These are phyloP conservation scores for Skeletonema menzelii DNA, from an alignment of 108 stramenopile species.

Conservation along the genomic window DNA sequence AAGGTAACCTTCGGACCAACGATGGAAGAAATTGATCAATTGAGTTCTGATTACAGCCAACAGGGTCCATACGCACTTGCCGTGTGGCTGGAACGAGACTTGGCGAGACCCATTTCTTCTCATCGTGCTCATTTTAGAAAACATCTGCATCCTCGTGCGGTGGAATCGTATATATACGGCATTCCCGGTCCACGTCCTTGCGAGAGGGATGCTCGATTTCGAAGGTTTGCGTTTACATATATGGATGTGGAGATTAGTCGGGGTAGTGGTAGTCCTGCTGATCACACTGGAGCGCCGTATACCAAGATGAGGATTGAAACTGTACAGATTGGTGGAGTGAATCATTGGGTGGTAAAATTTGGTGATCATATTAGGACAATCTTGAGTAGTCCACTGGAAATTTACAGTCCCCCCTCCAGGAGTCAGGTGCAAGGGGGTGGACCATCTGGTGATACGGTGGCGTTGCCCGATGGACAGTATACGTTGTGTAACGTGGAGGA, in stretches of 20 bases:
- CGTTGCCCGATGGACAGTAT: slow-evolving; percentile 17
- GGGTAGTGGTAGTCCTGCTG: not conserved
- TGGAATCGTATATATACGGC: slow-evolving; percentile 29
- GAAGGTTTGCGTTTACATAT: slow-evolving; percentile 38
- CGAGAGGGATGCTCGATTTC: slow-evolving; percentile 22
- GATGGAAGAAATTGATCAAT: not conserved
- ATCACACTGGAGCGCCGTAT: slow-evolving; percentile 12
- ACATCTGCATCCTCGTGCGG: slow-evolving; percentile 21
- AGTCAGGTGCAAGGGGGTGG: not conserved
- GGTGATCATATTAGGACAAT: slow-evolving; percentile 33
- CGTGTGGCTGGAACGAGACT: slow-evolving; percentile 21
- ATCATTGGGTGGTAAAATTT: slow-evolving; percentile 29
- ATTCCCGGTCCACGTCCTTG: slow-evolving; percentile 34
- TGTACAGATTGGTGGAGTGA: slow-evolving; percentile 1
- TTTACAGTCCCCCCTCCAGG: too few species aligned
- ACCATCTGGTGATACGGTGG: not conserved
- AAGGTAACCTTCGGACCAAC: not conserved
- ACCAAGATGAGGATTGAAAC: slow-evolving; percentile 20
- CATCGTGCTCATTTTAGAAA: slow-evolving; percentile 45
- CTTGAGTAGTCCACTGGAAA: slow-evolving; percentile 13
- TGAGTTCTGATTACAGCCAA: not conserved
- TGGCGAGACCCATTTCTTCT: not conserved
- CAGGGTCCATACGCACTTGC: slow-evolving; percentile 13
- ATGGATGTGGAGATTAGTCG: slow-evolving; percentile 30
- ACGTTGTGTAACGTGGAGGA: slow-evolving; percentile 31